phyloP scores from a whole-genome alignment of 148 eudicot genomes.

The Rhododendron ferrugineum region DNA sequence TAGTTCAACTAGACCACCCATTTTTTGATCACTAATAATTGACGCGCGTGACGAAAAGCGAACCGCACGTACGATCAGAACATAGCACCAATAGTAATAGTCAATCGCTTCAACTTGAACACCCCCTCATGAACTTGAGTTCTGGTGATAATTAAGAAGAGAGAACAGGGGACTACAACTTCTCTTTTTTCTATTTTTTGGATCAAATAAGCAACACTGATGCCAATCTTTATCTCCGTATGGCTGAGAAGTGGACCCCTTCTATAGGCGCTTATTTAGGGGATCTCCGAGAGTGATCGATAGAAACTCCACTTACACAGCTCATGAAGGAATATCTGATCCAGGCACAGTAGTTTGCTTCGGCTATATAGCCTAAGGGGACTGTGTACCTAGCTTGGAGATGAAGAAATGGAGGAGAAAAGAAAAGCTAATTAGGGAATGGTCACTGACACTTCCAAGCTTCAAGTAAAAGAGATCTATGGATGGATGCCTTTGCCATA shows the following conservation, averaged over 20 bases:
- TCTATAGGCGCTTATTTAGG: too few relatives aligned
- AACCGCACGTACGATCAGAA: not conserved
- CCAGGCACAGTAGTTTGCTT: not conserved
- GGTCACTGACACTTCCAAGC: not conserved
- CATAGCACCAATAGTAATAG: not conserved
- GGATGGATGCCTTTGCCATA: not conserved
- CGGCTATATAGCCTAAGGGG: too few relatives aligned
- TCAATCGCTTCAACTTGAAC: not conserved
- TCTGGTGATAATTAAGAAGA: not conserved
- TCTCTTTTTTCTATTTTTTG: too few relatives aligned
- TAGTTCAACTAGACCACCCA: not conserved
- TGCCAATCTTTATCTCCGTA: not conserved
- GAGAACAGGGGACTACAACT: not conserved
- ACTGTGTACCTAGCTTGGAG: not conserved
- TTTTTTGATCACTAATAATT: not conserved
- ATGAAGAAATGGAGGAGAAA: not conserved
- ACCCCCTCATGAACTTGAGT: not conserved
- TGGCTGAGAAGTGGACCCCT: too few relatives aligned
- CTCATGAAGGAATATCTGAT: not conserved
- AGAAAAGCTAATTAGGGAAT: not conserved
- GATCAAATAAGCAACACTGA: not conserved
- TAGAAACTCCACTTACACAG: not conserved
- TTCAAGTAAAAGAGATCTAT: not conserved
- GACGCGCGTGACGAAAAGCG: not conserved
- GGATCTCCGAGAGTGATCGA: not conserved